Conservation (phyloP, 1,284 basidiomycete species). For the Malassezia pachydermatis region DNA sequence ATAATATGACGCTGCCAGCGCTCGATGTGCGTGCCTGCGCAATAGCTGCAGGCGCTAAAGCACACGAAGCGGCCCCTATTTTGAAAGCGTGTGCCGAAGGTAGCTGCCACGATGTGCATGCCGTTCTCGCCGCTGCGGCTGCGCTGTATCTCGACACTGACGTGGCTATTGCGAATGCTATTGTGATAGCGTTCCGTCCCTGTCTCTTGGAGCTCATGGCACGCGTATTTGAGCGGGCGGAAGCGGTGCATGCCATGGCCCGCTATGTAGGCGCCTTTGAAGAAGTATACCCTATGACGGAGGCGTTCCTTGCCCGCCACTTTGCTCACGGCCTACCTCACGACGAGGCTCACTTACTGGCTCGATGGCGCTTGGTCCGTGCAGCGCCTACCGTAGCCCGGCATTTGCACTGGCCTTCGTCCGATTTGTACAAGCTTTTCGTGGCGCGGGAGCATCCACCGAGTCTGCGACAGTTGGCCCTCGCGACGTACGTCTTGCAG, state of each 20-base stretch:
- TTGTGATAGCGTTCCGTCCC: constrained; percentile 39
- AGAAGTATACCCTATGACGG: constrained; percentile 15
- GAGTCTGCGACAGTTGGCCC: constrained; percentile 23
- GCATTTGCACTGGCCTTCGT: constrained; percentile 3
- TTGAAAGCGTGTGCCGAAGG: constrained; percentile 3
- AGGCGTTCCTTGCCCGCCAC: constrained; percentile 6
- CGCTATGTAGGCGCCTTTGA: constrained; percentile 32
- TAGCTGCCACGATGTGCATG: neutral
- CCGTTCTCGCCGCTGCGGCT: constrained; percentile 10
- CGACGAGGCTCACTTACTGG: constrained; percentile 22
- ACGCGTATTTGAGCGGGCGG: constrained; percentile 4
- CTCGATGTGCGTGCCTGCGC: constrained; percentile 14
- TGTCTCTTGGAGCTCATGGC: constrained; percentile 39
- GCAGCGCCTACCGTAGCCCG: constrained; percentile 13
- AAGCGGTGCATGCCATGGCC: constrained; percentile 23
- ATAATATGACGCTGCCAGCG: too few species aligned
- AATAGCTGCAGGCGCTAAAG: neutral
- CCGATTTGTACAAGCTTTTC: constrained; percentile 20
- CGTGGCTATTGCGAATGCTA: constrained; percentile 26
- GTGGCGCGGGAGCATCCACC: neutral
- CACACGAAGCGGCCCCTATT: neutral
- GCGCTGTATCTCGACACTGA: constrained; percentile 26
- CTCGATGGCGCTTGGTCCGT: constrained; percentile 17
- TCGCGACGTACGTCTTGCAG: constrained; percentile 24
- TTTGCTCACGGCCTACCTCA: constrained; percentile 18